phyloP scores from a whole-genome alignment of 2,329 filamentous ascomycete species.

The Chlorencoelia australis region DNA sequence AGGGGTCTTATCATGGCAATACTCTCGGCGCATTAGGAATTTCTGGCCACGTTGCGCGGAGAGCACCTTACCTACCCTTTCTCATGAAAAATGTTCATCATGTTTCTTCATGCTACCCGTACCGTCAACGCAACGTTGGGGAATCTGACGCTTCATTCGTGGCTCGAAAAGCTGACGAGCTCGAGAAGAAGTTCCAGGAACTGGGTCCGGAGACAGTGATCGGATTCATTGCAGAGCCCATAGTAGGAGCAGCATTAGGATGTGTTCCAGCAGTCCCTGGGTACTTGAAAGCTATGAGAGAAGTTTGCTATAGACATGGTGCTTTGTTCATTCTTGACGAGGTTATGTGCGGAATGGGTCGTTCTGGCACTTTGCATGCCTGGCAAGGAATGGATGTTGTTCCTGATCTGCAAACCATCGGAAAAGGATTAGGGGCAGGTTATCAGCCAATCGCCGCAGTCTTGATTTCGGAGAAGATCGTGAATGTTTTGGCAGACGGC shows the following conservation, averaged over 20 bases:
- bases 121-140: slow-evolving; percentile 40
- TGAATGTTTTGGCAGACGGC: slow-evolving; percentile 29
- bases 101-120: slow-evolving; percentile 55
- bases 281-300: slow-evolving; percentile 59
- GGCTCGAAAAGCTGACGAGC: slow-evolving; percentile 44
- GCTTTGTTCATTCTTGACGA: slow-evolving; percentile 72
- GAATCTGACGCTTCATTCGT: slow-evolving; percentile 49
- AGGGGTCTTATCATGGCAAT: slow-evolving; percentile 60
- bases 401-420: slow-evolving; percentile 57
- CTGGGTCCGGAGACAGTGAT: slow-evolving; percentile 53
- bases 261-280: slow-evolving; percentile 56
- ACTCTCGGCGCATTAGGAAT: slow-evolving; percentile 53
- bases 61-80: slow-evolving; percentile 46
- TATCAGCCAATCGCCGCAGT: slow-evolving; percentile 52
- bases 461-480: slow-evolving; percentile 42
- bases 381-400: slow-evolving; percentile 42
- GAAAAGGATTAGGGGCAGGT: slow-evolving; percentile 56
- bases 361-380: slow-evolving; percentile 42
- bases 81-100: slow-evolving; percentile 43
- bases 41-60: slow-evolving; percentile 49
- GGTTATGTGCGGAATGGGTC: slow-evolving; percentile 50
- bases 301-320: slow-evolving; percentile 60
- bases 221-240: slow-evolving; percentile 57
- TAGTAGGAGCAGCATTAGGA: slow-evolving; percentile 57
- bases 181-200: slow-evolving; percentile 50